Percentiles rank a stretch among this genome's conserved stretches.
These are phyloP conservation scores for Allomyces macrogynus DNA, from an alignment of 192 early-diverging fungal species.

Conservation along the genomic window DNA sequence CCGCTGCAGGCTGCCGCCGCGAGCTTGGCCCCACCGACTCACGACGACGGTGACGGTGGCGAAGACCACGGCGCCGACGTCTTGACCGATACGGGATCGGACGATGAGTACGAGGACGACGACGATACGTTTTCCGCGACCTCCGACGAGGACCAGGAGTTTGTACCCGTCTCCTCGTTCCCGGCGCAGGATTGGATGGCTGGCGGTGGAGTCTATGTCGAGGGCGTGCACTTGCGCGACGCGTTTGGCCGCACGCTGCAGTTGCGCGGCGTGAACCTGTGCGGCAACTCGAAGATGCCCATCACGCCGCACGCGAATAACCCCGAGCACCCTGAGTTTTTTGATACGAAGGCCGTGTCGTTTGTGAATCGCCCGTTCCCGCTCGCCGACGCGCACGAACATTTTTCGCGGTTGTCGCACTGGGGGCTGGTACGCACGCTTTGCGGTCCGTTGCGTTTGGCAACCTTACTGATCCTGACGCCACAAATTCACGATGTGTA, in stretches of 20 bases:
- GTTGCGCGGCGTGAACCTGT: constrained; percentile 59
- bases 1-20: not conserved
- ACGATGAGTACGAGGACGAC: not conserved
- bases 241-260: constrained; percentile 30
- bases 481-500: too few species aligned
- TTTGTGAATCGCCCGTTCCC: constrained; percentile 63
- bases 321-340: constrained; percentile 40
- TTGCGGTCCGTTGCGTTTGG: too few species aligned
- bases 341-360: constrained; percentile 48
- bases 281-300: constrained; percentile 56
- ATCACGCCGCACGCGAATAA: constrained; percentile 42
- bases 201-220: not conserved
- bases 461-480: too few species aligned
- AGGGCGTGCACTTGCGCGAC: constrained; percentile 19
- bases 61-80: not conserved
- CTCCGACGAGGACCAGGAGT: not conserved
- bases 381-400: constrained; percentile 46
- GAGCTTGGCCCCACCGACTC: not conserved
- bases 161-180: not conserved
- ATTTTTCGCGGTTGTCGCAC: constrained; percentile 43
- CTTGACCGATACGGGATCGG: not conserved
- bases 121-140: not conserved
- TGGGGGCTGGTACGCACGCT: constrained; percentile 37
- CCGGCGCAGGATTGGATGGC: not conserved
- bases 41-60: not conserved